Percentiles rank a stretch among this genome's conserved stretches.
These are phyloP conservation scores for Penicillium sp. DNA, from an alignment of 2,329 filamentous ascomycete genomes.

Conservation along the genomic window DNA sequence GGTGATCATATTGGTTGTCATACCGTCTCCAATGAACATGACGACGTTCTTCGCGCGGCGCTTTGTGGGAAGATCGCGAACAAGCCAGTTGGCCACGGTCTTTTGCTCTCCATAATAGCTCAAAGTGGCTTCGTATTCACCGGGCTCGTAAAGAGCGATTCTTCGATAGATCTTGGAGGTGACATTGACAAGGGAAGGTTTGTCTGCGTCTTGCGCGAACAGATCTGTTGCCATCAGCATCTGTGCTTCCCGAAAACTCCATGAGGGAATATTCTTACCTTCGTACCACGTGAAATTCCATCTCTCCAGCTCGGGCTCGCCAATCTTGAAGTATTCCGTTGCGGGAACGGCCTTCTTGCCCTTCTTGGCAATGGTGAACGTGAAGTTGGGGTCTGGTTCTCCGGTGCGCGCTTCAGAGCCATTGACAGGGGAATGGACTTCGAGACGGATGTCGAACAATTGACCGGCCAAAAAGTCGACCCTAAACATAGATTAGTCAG, in stretches of 20 bases:
- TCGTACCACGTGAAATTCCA: constrained; percentile 87
- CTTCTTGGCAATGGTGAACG: constrained; percentile 71
- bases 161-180: constrained; percentile 75
- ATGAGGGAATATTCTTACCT: constrained; percentile 42
- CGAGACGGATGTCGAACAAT: constrained; percentile 78
- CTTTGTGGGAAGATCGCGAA: constrained; percentile 66
- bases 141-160: constrained; percentile 73
- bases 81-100: constrained; percentile 73
- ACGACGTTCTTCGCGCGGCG: constrained; percentile 83
- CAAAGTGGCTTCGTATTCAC: constrained; percentile 73
- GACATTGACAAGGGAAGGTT: constrained; percentile 73
- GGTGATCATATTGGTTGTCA: constrained; percentile 53
- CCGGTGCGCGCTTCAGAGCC: constrained; percentile 76
- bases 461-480: constrained; percentile 82
- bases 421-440: constrained; percentile 78
- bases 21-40: constrained; percentile 73
- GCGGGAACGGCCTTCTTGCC: constrained; percentile 55
- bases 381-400: constrained; percentile 65
- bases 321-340: constrained; percentile 65
- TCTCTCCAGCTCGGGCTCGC: constrained; percentile 71
- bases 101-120: constrained; percentile 70
- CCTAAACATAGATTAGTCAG: constrained; percentile 33
- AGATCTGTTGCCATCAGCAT: constrained; percentile 52
- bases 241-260: background rate
- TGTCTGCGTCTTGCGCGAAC: constrained; percentile 70